Evolutionary conservation across 2,329 filamentous ascomycete genomes (phyloP).

Genomic region (Blumeria hordei): DNA sequence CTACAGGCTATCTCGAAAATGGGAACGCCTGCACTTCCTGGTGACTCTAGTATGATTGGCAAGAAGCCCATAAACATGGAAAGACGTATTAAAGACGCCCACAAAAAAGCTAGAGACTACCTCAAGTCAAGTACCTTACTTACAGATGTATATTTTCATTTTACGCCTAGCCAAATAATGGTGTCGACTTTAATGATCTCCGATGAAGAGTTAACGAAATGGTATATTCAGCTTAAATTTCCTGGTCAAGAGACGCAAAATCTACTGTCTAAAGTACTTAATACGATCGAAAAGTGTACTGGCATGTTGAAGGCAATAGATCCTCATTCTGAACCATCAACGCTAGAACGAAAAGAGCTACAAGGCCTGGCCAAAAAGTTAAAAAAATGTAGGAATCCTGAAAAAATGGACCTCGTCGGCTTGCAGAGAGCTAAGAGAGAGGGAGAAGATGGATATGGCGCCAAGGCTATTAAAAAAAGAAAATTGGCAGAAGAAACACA

Average conservation of each 20-base stretch:
- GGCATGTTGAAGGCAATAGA: constrained; percentile 31
- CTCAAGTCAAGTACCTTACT: constrained; percentile 61
- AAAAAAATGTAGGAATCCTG: constrained; percentile 49
- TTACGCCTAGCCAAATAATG: constrained; percentile 84
- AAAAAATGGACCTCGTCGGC: constrained; percentile 46
- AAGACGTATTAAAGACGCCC: constrained; percentile 31
- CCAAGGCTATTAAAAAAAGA: constrained; percentile 17
- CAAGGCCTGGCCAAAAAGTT: constrained; percentile 42
- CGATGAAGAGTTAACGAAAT: constrained; percentile 32
- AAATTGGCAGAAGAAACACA: constrained; percentile 19
- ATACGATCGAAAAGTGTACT: constrained; percentile 25
- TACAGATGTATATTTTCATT: constrained; percentile 94
- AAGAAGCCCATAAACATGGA: constrained; percentile 12
- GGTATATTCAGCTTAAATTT: constrained; percentile 13
- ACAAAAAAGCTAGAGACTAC: constrained; percentile 46
- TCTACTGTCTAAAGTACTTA: constrained; percentile 23
- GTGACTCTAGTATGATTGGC: background rate
- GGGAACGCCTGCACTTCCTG: constrained; percentile 7
- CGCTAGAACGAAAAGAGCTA: constrained; percentile 21
- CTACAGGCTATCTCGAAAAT: constrained; percentile 39
- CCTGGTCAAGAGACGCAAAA: constrained; percentile 9
- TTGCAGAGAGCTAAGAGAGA: constrained; percentile 34
- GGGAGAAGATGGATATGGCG: constrained; percentile 11
- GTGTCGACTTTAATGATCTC: constrained; percentile 56
- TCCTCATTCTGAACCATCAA: constrained; percentile 10